Evolutionary conservation across 192 early-diverging fungal genomes (phyloP).

Genomic region (Backusella tuberculispora): DNA sequence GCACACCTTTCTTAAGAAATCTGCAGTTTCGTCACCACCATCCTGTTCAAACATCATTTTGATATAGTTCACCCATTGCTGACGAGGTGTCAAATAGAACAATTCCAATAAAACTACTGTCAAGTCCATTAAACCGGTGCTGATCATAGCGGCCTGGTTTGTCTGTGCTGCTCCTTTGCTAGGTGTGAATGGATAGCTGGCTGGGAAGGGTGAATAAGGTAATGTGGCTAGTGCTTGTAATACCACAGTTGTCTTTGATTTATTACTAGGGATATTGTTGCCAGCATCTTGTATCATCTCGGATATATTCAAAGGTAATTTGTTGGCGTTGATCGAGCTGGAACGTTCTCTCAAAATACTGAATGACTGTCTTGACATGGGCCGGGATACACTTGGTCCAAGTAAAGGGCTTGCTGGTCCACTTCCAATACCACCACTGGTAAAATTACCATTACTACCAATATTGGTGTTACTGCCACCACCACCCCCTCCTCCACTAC

Average conservation of each 20-base stretch:
- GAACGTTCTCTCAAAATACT: constrained; percentile 33
- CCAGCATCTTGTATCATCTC: background rate
- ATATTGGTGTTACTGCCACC: background rate
- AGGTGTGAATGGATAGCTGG: constrained; percentile 31
- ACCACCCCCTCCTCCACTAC: background rate
- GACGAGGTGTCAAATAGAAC: constrained; percentile 35
- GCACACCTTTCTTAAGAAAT: constrained; percentile 31
- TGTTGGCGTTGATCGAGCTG: constrained; percentile 26
- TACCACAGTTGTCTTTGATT: constrained; percentile 18
- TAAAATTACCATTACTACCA: background rate
- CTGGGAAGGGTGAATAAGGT: constrained; percentile 33
- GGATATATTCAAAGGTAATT: background rate
- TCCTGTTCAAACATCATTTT: constrained; percentile 13
- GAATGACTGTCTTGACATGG: constrained; percentile 25
- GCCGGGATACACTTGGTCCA: background rate
- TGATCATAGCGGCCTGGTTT: constrained; percentile 28
- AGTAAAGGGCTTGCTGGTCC: background rate
- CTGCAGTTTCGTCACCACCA: constrained; percentile 23
- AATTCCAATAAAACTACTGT: constrained; percentile 40
- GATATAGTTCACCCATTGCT: constrained; percentile 31
- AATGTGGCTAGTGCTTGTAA: constrained; percentile 34
- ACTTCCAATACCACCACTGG: background rate
- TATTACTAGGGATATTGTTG: background rate
- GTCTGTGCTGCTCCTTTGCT: background rate
- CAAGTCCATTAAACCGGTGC: constrained; percentile 40